Conservation (phyloP, 2,329 filamentous ascomycete genomes). For the Penicillium corylophilum region DNA sequence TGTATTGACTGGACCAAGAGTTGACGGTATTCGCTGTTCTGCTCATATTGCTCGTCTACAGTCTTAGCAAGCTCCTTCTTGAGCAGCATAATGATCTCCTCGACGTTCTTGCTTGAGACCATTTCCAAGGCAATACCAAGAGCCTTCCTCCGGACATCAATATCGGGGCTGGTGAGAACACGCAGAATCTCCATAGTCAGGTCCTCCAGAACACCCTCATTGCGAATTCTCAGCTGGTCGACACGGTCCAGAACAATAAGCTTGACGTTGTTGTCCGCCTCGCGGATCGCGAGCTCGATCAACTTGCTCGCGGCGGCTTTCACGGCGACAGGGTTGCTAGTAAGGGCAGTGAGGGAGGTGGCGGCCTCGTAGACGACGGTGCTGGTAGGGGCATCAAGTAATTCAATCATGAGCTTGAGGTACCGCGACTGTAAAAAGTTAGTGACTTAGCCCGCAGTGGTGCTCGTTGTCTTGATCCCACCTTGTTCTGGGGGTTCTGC, state of each 20-base stretch:
- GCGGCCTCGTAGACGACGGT: slow-evolving; percentile 98
- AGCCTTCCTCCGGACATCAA: slow-evolving; percentile 92
- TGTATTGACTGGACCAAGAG: slow-evolving; percentile 96
- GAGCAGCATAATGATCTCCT: slow-evolving; percentile 90
- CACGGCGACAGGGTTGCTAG: slow-evolving; percentile 93
- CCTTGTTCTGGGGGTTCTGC: slow-evolving; percentile 91
- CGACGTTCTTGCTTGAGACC: slow-evolving; percentile 98
- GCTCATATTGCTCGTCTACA: slow-evolving; percentile 97
- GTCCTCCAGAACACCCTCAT: slow-evolving; percentile 89
- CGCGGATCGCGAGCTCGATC: slow-evolving; percentile 95
- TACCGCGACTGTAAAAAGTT: slow-evolving; percentile 68
- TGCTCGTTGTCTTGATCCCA: slow-evolving; percentile 37
- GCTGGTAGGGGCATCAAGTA: slow-evolving; percentile 86
- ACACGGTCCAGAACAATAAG: slow-evolving; percentile 96
- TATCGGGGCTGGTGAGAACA: slow-evolving; percentile 90
- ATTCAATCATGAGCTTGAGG: slow-evolving; percentile 90
- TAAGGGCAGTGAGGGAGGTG: slow-evolving; percentile 88
- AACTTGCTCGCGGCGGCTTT: slow-evolving; percentile 96
- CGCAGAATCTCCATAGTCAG: slow-evolving; percentile 95
- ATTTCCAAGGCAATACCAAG: slow-evolving; percentile 89
- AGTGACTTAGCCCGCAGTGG: slow-evolving; percentile 19
- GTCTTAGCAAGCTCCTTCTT: slow-evolving; percentile 99
- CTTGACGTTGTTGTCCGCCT: slow-evolving; percentile 98
- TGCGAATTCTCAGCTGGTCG: slow-evolving; percentile 79
- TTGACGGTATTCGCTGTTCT: slow-evolving; percentile 89